Percentiles rank a stretch among this genome's conserved stretches.
phyloP scores from a whole-genome alignment of 108 stramenopile genomes.

The Ochromonas danica region DNA sequence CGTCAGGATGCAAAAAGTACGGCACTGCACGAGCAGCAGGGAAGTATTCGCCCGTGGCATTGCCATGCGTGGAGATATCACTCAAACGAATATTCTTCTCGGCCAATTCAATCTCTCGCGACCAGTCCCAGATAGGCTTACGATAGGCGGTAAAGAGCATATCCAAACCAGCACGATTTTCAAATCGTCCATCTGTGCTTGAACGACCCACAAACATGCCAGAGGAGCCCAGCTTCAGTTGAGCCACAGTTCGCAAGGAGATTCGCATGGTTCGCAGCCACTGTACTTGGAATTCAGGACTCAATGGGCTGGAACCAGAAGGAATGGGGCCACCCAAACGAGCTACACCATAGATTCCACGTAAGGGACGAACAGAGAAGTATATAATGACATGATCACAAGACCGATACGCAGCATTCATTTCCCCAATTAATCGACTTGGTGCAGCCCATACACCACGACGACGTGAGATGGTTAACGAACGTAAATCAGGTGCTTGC shows the following conservation, averaged over 20 bases:
- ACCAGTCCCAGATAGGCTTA: constrained; percentile 29
- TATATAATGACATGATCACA: constrained; percentile 18
- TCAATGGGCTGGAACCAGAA: not conserved
- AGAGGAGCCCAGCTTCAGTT: constrained; percentile 8
- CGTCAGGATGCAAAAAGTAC: not conserved
- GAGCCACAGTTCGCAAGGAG: constrained; percentile 15
- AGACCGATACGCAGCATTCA: constrained; percentile 16
- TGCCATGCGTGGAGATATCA: not conserved
- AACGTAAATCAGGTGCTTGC: constrained; percentile 24
- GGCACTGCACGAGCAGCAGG: not conserved
- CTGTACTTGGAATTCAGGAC: constrained; percentile 6
- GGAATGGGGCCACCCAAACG: not conserved
- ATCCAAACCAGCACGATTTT: constrained; percentile 25
- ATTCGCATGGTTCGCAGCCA: constrained; percentile 23
- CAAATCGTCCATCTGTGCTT: constrained; percentile 20
- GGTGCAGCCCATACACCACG: constrained; percentile 23
- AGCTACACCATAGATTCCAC: constrained; percentile 33
- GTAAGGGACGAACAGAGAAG: constrained; percentile 28
- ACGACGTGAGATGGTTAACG: not conserved
- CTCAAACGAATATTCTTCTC: not conserved
- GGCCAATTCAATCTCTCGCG: not conserved
- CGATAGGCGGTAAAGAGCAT: constrained; percentile 29
- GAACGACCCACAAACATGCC: constrained; percentile 32
- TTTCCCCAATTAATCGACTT: not conserved
- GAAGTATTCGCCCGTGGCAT: constrained; percentile 6